Base-by-base conservation (phyloP, 1,284 basidiomycete genomes). In the Ganoderma resinaceum region DNA sequence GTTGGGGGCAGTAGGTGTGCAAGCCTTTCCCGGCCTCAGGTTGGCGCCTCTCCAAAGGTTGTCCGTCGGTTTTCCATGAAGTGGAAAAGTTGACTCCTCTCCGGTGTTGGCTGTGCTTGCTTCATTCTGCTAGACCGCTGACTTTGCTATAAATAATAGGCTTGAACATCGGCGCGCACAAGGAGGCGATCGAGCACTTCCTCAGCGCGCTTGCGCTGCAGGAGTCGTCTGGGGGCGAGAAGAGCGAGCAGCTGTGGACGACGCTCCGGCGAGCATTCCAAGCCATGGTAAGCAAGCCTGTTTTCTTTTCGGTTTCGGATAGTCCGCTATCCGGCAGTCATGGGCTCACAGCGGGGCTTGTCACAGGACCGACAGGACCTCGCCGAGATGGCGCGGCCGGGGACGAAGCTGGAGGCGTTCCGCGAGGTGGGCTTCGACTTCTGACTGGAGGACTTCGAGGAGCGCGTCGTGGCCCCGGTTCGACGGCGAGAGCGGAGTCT, bases 121-220 rank as follows among this genome's bases (percentile, higher is more conserved):
- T 60, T 40, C 59, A 43, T 20, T 8, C 35, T 14, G 9, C 12
- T 20, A 2, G 23, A 38, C 52, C 37, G 18, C 62, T 69, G 26
- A 42, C 31, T 61, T 23, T 7, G 29, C 20, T 20, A 20, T 3
- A 23, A 64, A 23, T 55, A 33, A 7, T 59, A 94, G 95, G 95
- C 78, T 81, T 99, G 71, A 99, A 99, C 78, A 96, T 99, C 61
- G 96, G 96, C 23, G 96, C 97, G 8, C 89, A 96, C 79, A 93
- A 95, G 76, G 97, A 99, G 82, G 97, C 98, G 0, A 95, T 95
- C 2, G 98, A 99, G 76, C 98, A 99, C 80, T 93, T 99, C 79
- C 85, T 99, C 65, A 93, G 95, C 67, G 98, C 96, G 0, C 83
- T 99, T n/a, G 89, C 89, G 1, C 84, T 98, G 75, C 97, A 91